Base-by-base conservation (phyloP, 2,329 filamentous ascomycete species). In the Hymenoscyphus linearis region DNA sequence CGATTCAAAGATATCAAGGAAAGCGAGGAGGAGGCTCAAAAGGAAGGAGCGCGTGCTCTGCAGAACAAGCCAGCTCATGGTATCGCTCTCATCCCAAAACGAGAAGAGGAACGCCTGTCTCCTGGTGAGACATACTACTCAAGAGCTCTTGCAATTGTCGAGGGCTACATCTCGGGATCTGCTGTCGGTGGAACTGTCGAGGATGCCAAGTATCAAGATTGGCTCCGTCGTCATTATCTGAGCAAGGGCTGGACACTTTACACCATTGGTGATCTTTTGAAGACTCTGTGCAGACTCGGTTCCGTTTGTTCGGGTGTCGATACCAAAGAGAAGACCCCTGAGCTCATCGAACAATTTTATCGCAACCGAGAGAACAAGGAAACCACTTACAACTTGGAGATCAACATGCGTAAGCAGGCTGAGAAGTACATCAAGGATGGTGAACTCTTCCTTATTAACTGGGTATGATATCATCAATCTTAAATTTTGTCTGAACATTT, bases 371-470 rank as follows among this genome's bases (percentile, higher is more conserved):
- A 89, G 58, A 88, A 86, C 72, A 89, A 93, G 18, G 89, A 92
- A 71, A 96, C 91, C 0, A 96, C 92, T 56, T 93, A 92, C 69
- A 88, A 95, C 74, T 87, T 88, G 34, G 93, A 98, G 78, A 91
- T 96, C 63, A 90, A 89, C 70, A 91, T 93, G 63, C 86, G 93
- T 64, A 96, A 96, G 75, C 91, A 91, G 72, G 92, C 95, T 1
- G 92, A 97, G 76, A 95, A 95, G 76, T 87, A 91, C 71, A 86
- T 95, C 67, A 96, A 96, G 78, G 93, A 98, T 66, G 89, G 89
- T 16, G 93, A 98, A 70, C 85, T 96, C 65, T 98, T 96, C 75
- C 86, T 91, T 56, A 87, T 98, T 67, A 87, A 88, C 72, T 98
- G 89, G 80, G 93, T 97, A 86, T 83, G 91, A 86, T 26, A 22